Evolutionary conservation across 129 eudicot species (phyloP).

Genomic region (Flaveria bidentis): DNA sequence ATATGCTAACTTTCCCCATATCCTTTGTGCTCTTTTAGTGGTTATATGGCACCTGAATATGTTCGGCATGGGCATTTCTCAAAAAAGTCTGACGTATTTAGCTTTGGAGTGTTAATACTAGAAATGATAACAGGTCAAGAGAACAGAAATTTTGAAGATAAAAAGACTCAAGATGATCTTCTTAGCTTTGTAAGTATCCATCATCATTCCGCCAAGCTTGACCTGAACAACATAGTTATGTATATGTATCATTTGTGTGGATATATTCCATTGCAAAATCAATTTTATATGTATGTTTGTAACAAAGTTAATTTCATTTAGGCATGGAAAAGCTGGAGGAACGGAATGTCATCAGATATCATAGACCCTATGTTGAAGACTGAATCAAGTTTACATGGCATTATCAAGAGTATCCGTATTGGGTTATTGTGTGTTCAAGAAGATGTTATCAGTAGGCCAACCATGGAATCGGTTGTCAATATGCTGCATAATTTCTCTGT

Average conservation of each 20-base stretch:
- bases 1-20: neutral
- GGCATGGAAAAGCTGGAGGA: slow-evolving; percentile 7
- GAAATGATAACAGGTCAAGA: slow-evolving; percentile 12
- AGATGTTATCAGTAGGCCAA: neutral
- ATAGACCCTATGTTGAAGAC: slow-evolving; percentile 1
- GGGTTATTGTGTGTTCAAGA: slow-evolving; percentile 7
- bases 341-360: neutral
- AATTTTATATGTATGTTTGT: neutral
- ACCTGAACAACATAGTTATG: neutral
- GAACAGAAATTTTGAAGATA: neutral
- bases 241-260: neutral
- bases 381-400: neutral
- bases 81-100: neutral
- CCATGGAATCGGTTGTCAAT: neutral
- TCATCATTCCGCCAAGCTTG: neutral
- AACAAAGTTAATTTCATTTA: slow-evolving; percentile 1
- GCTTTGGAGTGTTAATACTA: slow-evolving; percentile 5
- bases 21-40: neutral
- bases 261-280: neutral
- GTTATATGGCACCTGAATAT: slow-evolving; percentile 18
- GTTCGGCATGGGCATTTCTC: neutral
- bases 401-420: neutral
- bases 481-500: neutral
- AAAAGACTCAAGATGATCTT: neutral
- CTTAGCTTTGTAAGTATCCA: slow-evolving; percentile 9